Evolutionary conservation across 2,329 filamentous ascomycete species (phyloP), one percentile per base, ranked within the genome.

Genomic region (Botrytis byssoidea): DNA sequence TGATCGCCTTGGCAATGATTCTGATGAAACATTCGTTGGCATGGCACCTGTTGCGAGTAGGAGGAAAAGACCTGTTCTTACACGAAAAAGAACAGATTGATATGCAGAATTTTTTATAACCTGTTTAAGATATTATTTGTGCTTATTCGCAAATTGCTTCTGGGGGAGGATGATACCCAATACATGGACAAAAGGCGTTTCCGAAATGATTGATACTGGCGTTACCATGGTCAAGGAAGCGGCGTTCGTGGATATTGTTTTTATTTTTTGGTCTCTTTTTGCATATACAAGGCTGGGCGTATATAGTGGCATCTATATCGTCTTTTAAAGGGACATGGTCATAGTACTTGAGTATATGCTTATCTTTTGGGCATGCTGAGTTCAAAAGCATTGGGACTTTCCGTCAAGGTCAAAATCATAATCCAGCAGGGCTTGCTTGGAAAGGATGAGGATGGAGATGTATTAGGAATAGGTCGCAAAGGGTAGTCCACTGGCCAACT

Each of bases 1-100:
- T 77, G 88, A 90, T 70, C 76, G 73, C 18, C 57, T 61, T 12
- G 32, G 29, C 29, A 75, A 76, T 48, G 76, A 77, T 22, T 73
- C 68, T 44, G 77, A 79, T 67, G 76, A 80, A 73, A 70, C 67
- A 9, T 80, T 79, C 48, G 76, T 78, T 0, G 78, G 78, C n/a
- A 79, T 79, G 77, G 74, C 64, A 37, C 71, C 71, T 32, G 71
- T 42, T 42, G 40, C 71, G 25, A 72, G 40, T 61, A 60, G 71
- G 51, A 72, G 71, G 51, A 72, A 69, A 32, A 60, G 64, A 51
- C 64, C 71, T 29, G 71, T 68, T 48, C 51, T 60, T 8, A 32
- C 64, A 12, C 29, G 64, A 22, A 72, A 72, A 51, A 72, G 63
- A 67, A 72, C 71, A 32, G 66, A 46, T 35, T 72, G n/a, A 60